A percentile compares a stretch with the other conserved stretches of the same genome.
Evolutionary conservation across 257 asterid genomes (phyloP).

Genomic region (Scutellaria minor): DNA sequence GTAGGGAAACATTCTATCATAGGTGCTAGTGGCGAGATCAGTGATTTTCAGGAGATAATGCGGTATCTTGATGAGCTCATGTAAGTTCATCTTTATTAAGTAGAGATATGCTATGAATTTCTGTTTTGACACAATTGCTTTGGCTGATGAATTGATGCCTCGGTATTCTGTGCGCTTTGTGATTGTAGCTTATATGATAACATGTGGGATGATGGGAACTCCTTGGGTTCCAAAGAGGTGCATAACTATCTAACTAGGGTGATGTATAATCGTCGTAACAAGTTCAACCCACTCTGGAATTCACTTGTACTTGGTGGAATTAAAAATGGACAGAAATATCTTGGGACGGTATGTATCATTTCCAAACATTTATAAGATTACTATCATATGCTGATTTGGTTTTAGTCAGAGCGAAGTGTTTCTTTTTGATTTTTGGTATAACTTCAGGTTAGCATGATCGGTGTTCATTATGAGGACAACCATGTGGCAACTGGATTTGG

Average conservation of each 20-base stretch:
- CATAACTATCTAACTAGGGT: conserved; percentile 80
- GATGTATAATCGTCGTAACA: conserved; percentile 96
- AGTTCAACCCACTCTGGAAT: conserved; percentile 93
- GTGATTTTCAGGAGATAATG: conserved; percentile 94
- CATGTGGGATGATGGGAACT: conserved; percentile 99
- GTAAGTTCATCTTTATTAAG: conserved; percentile 46
- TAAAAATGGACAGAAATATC: conserved; percentile 89
- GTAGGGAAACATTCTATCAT: conserved; percentile 93
- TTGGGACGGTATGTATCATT: conserved; percentile 68
- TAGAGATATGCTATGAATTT: neutral
- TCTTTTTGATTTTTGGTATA: neutral
- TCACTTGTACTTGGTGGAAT: conserved; percentile 93
- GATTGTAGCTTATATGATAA: conserved; percentile 70
- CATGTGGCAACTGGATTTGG: conserved; percentile 96
- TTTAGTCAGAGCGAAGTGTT: neutral
- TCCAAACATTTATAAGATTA: neutral
- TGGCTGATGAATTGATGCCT: conserved; percentile 10
- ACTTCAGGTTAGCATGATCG: conserved; percentile 91
- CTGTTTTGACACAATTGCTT: neutral
- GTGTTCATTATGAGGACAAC: conserved; percentile 83
- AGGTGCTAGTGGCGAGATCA: conserved; percentile 95
- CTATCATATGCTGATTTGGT: conserved; percentile 12
- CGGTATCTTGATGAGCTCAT: conserved; percentile 77
- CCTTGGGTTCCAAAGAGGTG: conserved; percentile 94
- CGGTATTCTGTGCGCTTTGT: conserved; percentile 30